A percentile compares a stretch with the other conserved stretches of the same genome.
These are phyloP conservation scores for Solanum ahanhuiri DNA, from an alignment of 257 asterid species.

Conservation along the genomic window DNA sequence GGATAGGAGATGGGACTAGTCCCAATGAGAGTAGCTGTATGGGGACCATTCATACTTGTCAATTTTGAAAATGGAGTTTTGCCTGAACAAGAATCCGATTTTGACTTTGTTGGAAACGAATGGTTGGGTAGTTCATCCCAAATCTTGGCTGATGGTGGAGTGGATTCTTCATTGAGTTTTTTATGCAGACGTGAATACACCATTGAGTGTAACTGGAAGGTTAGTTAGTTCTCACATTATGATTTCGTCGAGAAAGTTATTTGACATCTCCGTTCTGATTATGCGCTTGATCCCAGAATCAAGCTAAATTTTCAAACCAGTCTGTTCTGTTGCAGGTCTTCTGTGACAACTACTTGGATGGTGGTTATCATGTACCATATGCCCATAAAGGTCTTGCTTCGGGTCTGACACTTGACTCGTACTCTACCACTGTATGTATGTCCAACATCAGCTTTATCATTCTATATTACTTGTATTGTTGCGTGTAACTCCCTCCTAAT, in stretches of 20 bases:
- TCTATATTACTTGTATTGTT: neutral
- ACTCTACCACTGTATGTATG: slow-evolving; percentile 47
- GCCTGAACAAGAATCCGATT: slow-evolving; percentile 19
- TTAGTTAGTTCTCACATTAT: slow-evolving; percentile 6
- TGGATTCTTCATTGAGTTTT: slow-evolving; percentile 48
- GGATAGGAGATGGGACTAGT: slow-evolving; percentile 76
- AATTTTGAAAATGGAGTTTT: slow-evolving; percentile 26
- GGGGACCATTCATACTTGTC: slow-evolving; percentile 87
- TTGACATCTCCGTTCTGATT: neutral
- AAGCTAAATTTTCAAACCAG: neutral
- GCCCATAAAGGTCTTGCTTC: slow-evolving; percentile 84
- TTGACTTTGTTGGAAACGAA: slow-evolving; percentile 34
- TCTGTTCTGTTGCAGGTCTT: slow-evolving; percentile 50
- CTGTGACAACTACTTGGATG: slow-evolving; percentile 89
- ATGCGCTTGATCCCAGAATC: neutral
- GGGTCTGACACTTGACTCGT: slow-evolving; percentile 70
- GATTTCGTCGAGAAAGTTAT: neutral
- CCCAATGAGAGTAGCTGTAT: slow-evolving; percentile 47
- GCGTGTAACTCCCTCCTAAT: neutral
- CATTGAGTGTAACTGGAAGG: slow-evolving; percentile 94
- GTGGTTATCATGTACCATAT: slow-evolving; percentile 84
- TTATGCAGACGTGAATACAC: slow-evolving; percentile 59
- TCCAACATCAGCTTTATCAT: neutral
- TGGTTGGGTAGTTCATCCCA: slow-evolving; percentile 78
- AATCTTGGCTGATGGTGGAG: slow-evolving; percentile 38